Base-by-base conservation (phyloP, 148 eudicot species). In the Simmondsia chinensis region DNA sequence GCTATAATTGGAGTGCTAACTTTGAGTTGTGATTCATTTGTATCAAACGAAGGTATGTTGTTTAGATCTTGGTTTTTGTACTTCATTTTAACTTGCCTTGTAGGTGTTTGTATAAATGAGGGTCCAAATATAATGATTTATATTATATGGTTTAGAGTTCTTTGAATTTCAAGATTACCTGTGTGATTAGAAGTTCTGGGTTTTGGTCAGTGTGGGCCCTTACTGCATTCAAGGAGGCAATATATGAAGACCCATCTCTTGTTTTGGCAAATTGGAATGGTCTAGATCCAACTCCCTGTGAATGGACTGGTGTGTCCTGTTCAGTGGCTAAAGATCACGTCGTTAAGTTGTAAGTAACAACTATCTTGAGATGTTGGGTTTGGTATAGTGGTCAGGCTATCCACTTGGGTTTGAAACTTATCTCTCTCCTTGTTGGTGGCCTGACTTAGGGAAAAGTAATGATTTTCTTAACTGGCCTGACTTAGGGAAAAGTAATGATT, bases 241-340 rank as follows among this genome's bases (percentile, higher is more conserved):
- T 91, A 60, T 74, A 71, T 60, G 95, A 91, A 52, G 99, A 91
- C 74, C 94, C 94, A 16, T 52, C 51, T 57, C 50, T 82, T 45
- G 81, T 68, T 69, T 68, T 91, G 59, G 72, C 95, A 18, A 76
- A 71, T 70, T 91, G 99, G 95, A 82, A 85, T 57, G 60, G 63
- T 27, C 52, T 85, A 49, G 99, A 84, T 61, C 46, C 75, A 61
- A 74, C 74, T 68, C 95, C 99, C 29, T 91, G 95, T 68, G 70
- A 63, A 33, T 91, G 99, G 95, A 23, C 54, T 52, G 88, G 94
- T 33, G 60, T 91, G 68, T 67, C 50, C 28, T 91, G 99, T 60
- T 70, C 95, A 21, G 5, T 15, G 1, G 64, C 64, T 35, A 57
- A 63, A 47, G 77, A 85, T 55, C 83, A 64, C 59, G 88, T 91